Base-by-base conservation (phyloP, 768 basidiomycete species). In the Kwoniella newhampshirensis region DNA sequence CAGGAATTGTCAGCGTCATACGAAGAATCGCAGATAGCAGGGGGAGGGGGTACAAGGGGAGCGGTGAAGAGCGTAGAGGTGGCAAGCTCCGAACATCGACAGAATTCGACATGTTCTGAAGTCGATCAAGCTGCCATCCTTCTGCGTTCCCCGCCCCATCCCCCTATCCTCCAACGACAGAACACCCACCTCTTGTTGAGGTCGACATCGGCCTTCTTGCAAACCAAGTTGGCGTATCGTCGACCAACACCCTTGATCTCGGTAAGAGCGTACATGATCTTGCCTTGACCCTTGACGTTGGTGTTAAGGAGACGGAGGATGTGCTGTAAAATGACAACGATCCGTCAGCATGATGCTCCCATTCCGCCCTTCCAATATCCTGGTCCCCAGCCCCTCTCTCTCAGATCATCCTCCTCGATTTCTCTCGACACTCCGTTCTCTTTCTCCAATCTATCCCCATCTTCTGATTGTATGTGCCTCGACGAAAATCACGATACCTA, bases 171-270 rank as follows among this genome's bases (percentile, higher is more conserved):
- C 32, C 7, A 32, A n/a, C 26, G n/a, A 47, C 4, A 25, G n/a
- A 4, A 18, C 23, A 78, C 87, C 60, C 73, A 98, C 96, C 96
- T 89, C 82, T 99, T 99, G 83, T 84, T 91, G 60, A 99, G 85
- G 76, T 98, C 94, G 39, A 99, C 91, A 81, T 98, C 96, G 61
- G 96, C 96, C 83, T 99, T 99, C 81, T 98, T 98, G 86, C 96
- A 98, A 69, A 98, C 94, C 73, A 98, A 80, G 81, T 98, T 98
- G 76, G 96, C 87, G 81, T 98, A 99, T 51, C 96, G 88, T 65
- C 96, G 87, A 73, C 96, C 96, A 60, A 99, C 96, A 85, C 96
- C 96, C 84, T 98, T 98, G 84, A 99, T 99, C 82, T 99, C 96
- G 45, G 96, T 98, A 82, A 98, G 78, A 73, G 96, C 94, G 79